Base-by-base conservation (phyloP, 164 flowering plant species). In the Berberis thunbergii region DNA sequence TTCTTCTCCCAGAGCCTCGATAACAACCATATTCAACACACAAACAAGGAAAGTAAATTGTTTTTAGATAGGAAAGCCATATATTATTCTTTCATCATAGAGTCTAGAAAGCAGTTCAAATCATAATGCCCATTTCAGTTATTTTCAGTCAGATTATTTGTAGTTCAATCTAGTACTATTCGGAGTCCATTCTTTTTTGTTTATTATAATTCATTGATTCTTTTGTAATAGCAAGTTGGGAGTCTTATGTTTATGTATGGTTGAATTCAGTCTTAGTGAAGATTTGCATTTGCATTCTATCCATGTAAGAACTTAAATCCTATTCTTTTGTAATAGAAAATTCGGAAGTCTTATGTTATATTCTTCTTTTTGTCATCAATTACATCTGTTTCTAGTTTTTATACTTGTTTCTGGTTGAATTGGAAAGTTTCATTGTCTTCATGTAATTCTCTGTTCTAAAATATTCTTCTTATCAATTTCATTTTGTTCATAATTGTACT, bases 81-180 rank as follows among this genome's bases (percentile, higher is more conserved):
- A 60, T 67, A 44, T 70, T 53, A 82, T 84, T 82, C 80, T 83
- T 85, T 83, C 75, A 80, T 87, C 71, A 72, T 75, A 62, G 61
- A 60, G 41, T 60, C 59, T 40, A 58, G 62, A 49, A 69, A 64
- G 59, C 46, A 52, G 49, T 41, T 11, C 2, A 59, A 59, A 26
- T 26, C 26, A 26, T 26, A 26, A 26, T 7, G 44, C 45, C 45
- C 62, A 60, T 60, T 60, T 45, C 39, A 10, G 8, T 52, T 49
- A 49, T 56, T 40, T 56, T 39, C 26, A 8, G 42, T 56, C 43
- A 38, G 3, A 13, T 56, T 8, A 13, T 8, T 40, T 41, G 41
- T 40, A 57, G 7, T 46, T 46, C 43, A 13, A 10, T 11, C 44
- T 49, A 59, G 38, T 59, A n/a, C 7, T 59, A 12, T 72, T 69